Base-by-base conservation (phyloP, 768 basidiomycete species). In the Rhizopogon vulgaris region DNA sequence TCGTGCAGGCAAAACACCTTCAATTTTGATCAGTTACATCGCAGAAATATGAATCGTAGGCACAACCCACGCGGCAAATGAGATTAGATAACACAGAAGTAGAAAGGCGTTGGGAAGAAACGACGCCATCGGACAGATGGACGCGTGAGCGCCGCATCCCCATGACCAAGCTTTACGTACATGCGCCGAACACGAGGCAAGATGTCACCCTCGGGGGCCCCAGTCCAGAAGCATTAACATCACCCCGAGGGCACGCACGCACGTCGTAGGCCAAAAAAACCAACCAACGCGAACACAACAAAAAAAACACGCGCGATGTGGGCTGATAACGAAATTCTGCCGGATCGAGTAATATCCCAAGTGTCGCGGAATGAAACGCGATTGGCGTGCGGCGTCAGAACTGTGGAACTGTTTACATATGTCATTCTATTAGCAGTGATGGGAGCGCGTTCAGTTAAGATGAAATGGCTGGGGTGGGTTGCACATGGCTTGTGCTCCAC, bases 171-270 rank as follows among this genome's bases (percentile, higher is more conserved):
- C 12, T 22, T 22, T 15, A 32, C 32, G 45, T 46, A 46, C 45
- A 46, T 46, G 45, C 45, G 32, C 18, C 45, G 45, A 46, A 46
- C 45, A 46, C 45, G 45, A 46, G 45, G 45, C 45, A 46, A 34
- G 45, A 46, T 22, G 14, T 34, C 45, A 46, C 30, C 3, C 7
- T 15, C 30, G 32, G 28, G 43, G 28, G 43, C 28, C 41, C 32
- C 32, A 46, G 32, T 14, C 18, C 18, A 46, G 30, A 46, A 12
- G 3, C 32, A 34, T 34, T 11, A 18, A 45, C 43, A 32, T 22
- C 32, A 15, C 4, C 18, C 30, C 11, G 32, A 10, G 28, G 28
- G 43, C 42, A 5, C 28, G 28, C 14, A 46, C 45, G 18, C 45
- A 46, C 14, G 18, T 45, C 12, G 17, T 11, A 43, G 10, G 12